phyloP scores from a whole-genome alignment of 1,284 basidiomycete species.

The Earliella scabrosa region DNA sequence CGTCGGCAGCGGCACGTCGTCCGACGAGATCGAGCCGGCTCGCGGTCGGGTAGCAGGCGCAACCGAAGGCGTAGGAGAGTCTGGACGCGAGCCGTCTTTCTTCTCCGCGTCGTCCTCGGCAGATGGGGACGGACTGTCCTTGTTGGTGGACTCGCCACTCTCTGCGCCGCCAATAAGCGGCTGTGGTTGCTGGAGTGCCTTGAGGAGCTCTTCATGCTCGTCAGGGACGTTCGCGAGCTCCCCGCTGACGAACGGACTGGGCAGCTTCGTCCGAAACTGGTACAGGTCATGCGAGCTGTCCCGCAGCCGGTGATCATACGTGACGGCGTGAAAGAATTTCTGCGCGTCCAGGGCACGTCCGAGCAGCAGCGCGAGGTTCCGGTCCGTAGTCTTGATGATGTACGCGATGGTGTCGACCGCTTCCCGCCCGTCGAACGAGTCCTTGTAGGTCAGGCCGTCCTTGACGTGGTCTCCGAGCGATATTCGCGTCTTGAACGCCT shows the following conservation, averaged over 20 bases:
- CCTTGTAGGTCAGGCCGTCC: conserved; percentile 95
- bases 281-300: conserved; percentile 93
- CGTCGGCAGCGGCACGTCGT: conserved; percentile 82
- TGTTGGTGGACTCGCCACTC: conserved; percentile 23
- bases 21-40: conserved; percentile 50
- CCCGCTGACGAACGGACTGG: conserved; percentile 80
- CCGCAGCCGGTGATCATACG: conserved; percentile 95
- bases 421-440: conserved; percentile 95
- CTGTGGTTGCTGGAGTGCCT: conserved; percentile 23
- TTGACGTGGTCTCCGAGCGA: conserved; percentile 82
- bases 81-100: conserved; percentile 40
- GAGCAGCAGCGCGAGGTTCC: conserved; percentile 92
- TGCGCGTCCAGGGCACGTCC: conserved; percentile 96
- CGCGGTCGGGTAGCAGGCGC: conserved; percentile 40
- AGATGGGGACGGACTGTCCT: conserved; percentile 41
- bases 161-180: conserved; percentile 28
- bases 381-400: conserved; percentile 98
- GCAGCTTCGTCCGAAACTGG: conserved; percentile 82
- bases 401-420: conserved; percentile 97
- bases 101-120: conserved; percentile 46
- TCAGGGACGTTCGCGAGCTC: conserved; percentile 53
- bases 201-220: conserved; percentile 39
- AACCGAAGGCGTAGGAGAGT: conserved; percentile 43
- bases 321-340: conserved; percentile 99
- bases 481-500: conserved; percentile 89